These are phyloP conservation scores for Cicer yamashitae DNA, from an alignment of 306 rosid species.

Conservation along the genomic window DNA sequence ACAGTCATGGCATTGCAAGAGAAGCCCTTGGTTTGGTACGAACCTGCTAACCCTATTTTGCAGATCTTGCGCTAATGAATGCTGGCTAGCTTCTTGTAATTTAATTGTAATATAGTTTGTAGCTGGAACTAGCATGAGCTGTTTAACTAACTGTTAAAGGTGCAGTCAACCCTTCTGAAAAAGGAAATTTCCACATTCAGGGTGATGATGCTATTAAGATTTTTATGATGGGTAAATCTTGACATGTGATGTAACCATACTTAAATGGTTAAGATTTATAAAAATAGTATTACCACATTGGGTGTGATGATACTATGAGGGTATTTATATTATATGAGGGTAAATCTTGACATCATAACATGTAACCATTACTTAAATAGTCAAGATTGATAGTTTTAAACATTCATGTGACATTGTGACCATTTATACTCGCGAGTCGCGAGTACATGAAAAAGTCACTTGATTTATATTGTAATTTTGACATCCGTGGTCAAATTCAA, in stretches of 20 bases:
- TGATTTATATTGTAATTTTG: neutral
- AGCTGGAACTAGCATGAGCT: neutral
- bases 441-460: neutral
- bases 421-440: neutral
- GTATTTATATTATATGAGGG: no score
- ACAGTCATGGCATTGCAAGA: conserved; percentile 63
- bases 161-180: neutral
- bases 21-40: conserved; percentile 92
- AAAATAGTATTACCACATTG: neutral
- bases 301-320: neutral
- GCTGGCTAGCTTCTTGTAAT: conserved; percentile 8
- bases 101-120: conserved; percentile 9
- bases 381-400: neutral
- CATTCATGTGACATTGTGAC: neutral
- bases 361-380: neutral
- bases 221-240: neutral
- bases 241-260: neutral
- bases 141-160: neutral
- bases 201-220: neutral
- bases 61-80: neutral
- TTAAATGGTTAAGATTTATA: neutral
- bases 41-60: conserved; percentile 36
- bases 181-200: neutral
- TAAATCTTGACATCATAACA: neutral
- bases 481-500: neutral